These are phyloP conservation scores for Berkeleyomyces basicola DNA, from an alignment of 2,329 filamentous ascomycete species.

Conservation along the genomic window DNA sequence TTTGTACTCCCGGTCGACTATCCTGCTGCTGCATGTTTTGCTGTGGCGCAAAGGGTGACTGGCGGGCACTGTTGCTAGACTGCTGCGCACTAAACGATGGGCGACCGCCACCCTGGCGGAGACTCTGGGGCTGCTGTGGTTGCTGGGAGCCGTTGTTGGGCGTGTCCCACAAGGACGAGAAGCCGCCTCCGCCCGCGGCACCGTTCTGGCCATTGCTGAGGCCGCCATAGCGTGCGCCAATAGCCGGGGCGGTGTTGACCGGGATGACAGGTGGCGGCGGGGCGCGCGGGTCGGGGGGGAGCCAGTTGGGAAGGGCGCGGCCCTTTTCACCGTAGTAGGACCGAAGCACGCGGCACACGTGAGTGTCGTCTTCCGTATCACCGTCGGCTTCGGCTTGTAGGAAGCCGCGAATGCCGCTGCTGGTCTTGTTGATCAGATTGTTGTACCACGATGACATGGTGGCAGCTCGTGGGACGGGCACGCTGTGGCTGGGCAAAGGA, in stretches of 20 bases:
- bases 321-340: constrained; percentile 87
- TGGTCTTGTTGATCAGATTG: constrained; percentile 49
- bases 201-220: constrained; percentile 22
- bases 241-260: constrained; percentile 34
- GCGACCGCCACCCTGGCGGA: constrained; percentile 20
- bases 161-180: constrained; percentile 44
- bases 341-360: constrained; percentile 83
- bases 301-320: constrained; percentile 65
- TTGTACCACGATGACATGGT: constrained; percentile 70
- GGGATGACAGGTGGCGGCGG: constrained; percentile 35
- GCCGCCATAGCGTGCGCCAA: constrained; percentile 38
- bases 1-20: constrained; percentile 12
- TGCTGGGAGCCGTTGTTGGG: constrained; percentile 18
- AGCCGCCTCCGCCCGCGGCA: constrained; percentile 19
- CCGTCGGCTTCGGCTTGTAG: constrained; percentile 49
- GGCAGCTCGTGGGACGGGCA: constrained; percentile 3
- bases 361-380: constrained; percentile 75
- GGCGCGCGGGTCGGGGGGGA: constrained; percentile 71
- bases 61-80: constrained; percentile 16
- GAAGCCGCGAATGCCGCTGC: constrained; percentile 53
- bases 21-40: constrained; percentile 7
- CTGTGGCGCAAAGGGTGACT: constrained; percentile 17
- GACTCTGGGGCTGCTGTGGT: constrained; percentile 26
- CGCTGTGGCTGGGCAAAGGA: background rate
- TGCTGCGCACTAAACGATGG: constrained; percentile 15